Conservation (phyloP, 1,284 basidiomycete genomes). For the Moniliophthora roreri region DNA sequence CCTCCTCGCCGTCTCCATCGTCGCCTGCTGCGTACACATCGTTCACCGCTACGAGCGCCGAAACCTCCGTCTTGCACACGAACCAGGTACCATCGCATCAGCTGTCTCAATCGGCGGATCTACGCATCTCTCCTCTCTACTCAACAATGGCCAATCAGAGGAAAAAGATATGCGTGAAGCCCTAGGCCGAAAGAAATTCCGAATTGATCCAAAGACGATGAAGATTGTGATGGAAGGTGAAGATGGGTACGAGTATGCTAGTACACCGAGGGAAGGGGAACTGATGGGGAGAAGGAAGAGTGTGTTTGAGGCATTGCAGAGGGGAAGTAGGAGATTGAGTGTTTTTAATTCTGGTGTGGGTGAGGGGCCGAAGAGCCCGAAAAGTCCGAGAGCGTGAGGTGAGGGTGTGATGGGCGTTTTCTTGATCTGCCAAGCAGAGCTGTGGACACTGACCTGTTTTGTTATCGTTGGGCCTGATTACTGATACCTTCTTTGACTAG, state of each 20-base stretch:
- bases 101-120: conserved; percentile 52
- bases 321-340: conserved; percentile 9
- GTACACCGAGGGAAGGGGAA: conserved; percentile 22
- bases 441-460: too few species aligned
- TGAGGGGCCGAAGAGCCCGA: neutral
- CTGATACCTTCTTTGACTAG: too few species aligned
- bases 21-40: conserved; percentile 41
- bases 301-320: conserved; percentile 29
- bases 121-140: conserved; percentile 43
- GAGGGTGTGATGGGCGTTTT: too few species aligned
- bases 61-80: conserved; percentile 40
- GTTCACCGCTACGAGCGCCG: conserved; percentile 43
- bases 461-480: too few species aligned
- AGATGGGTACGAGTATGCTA: conserved; percentile 37
- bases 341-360: neutral
- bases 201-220: conserved; percentile 45
- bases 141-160: conserved; percentile 25
- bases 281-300: conserved; percentile 23
- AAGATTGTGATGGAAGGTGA: conserved; percentile 54
- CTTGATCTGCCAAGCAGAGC: too few species aligned
- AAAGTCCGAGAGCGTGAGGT: neutral
- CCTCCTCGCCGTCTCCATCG: conserved; percentile 42
- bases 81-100: conserved; percentile 53
- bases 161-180: conserved; percentile 37
- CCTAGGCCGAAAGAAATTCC: conserved; percentile 43